Base-by-base conservation (phyloP, 2,329 filamentous ascomycete species). In the Alternaria gansuensis region DNA sequence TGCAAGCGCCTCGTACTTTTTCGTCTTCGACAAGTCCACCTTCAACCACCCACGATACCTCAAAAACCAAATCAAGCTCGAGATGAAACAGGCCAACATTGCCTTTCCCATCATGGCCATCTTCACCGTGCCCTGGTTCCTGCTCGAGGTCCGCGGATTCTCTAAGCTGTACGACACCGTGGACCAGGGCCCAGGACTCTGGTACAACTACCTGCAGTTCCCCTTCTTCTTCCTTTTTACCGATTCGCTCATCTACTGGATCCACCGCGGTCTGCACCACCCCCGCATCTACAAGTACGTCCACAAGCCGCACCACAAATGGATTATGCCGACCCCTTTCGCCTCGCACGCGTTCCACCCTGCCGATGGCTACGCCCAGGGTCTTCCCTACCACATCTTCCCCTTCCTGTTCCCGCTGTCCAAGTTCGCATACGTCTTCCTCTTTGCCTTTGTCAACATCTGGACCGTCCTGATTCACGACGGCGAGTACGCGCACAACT, bases 291-390 rank as follows among this genome's bases (percentile, higher is more conserved):
- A 98, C 86, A 96, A 93, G 83, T 83, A 83, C 67, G 84, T 97
- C 49, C 94, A 98, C 86, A 98, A 98, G 87, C 90, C 93, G 66
- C 94, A 98, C 81, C 94, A 98, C 88, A 97, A 97, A 83, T 98
- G 94, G 94, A 97, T 98, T 80, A 96, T 97, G 92, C 94, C 94
- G 3, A 96, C 92, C 3, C 94, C 94, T 0, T 97, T 87, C 77
- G 93, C 94, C 40, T 93, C 90, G 69, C 91, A 97, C 75, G 94
- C 94, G 57, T 98, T 98, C 85, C 93, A 98, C 82, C 93, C 94
- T 1, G 77, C 97, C 51, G 94, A 98, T 75, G 94, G 94, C 73
- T 97, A 90, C 80, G 85, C 88, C 10, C 94, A 98, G 82, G 91
- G 90, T 60, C 77, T 96, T 45, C 94, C 94, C 0, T 98, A 98